These are phyloP conservation scores for Vicia faba DNA, from an alignment of 306 rosid genomes.

Conservation along the genomic window DNA sequence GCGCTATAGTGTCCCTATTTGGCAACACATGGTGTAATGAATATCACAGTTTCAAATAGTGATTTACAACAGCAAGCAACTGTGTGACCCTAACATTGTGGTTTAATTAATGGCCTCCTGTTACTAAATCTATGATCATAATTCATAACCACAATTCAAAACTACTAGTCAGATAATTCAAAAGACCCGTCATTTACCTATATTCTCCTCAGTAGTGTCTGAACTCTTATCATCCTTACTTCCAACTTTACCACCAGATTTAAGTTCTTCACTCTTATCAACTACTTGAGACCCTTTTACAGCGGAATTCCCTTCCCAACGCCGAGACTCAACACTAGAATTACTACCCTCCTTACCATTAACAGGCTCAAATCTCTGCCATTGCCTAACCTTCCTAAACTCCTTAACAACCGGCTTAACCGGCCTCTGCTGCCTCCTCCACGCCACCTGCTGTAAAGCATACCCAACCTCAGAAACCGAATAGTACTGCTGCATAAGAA, in stretches of 20 bases:
- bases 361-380: slow-evolving; percentile 54
- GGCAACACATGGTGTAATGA: neutral
- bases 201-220: slow-evolving; percentile 49
- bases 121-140: neutral
- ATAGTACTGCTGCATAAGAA: slow-evolving; percentile 96
- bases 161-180: neutral
- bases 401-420: slow-evolving; percentile 63
- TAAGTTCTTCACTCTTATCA: slow-evolving; percentile 52
- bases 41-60: neutral
- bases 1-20: neutral
- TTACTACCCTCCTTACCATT: slow-evolving; percentile 52
- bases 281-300: slow-evolving; percentile 49
- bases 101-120: neutral
- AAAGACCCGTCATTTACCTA: slow-evolving; percentile 52
- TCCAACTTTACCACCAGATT: slow-evolving; percentile 52
- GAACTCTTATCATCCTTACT: slow-evolving; percentile 51
- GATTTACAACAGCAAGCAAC: neutral
- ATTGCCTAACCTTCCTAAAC: slow-evolving; percentile 64
- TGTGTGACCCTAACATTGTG: neutral
- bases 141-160: neutral
- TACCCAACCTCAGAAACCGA: slow-evolving; percentile 76
- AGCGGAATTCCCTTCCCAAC: slow-evolving; percentile 49
- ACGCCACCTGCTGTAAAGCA: slow-evolving; percentile 74
- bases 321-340: slow-evolving; percentile 55
- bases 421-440: slow-evolving; percentile 82